Evolutionary conservation across 2,329 filamentous ascomycete species (phyloP).

Genomic region (Aspergillus novofumigatus): DNA sequence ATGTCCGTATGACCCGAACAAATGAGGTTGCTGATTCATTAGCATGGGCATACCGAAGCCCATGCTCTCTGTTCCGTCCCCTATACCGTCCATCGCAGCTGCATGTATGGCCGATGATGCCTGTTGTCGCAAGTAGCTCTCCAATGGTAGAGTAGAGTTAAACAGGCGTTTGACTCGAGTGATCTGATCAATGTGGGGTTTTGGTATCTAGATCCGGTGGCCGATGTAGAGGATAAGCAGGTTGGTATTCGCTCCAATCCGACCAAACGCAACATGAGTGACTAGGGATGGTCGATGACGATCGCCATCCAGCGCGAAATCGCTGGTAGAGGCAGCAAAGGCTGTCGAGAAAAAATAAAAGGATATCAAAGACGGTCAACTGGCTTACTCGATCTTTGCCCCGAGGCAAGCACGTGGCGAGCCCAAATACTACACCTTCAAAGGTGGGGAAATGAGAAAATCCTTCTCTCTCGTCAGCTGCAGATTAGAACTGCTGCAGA

Average conservation of each 20-base stretch:
- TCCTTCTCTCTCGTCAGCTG: not conserved
- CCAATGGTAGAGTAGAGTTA: conserved; percentile 15
- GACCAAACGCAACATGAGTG: conserved; percentile 8
- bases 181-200: conserved; percentile 18
- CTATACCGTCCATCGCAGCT: conserved; percentile 32
- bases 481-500: not conserved
- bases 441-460: not conserved
- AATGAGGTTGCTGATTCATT: conserved; percentile 62
- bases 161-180: conserved; percentile 11
- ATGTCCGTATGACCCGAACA: conserved; percentile 61
- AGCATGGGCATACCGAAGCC: conserved; percentile 49
- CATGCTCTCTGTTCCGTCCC: conserved; percentile 35
- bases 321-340: not conserved
- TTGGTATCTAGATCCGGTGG: not conserved
- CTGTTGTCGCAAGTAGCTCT: not conserved
- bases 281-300: conserved; percentile 11
- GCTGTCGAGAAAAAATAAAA: not conserved
- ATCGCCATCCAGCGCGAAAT: conserved; percentile 1
- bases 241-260: not conserved
- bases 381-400: conserved; percentile 10
- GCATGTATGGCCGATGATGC: conserved; percentile 1
- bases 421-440: not conserved
- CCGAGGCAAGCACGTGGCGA: conserved; percentile 12
- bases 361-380: conserved; percentile 1
- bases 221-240: not conserved